Percentiles rank a stretch among this genome's conserved stretches.
phyloP scores from a whole-genome alignment of 148 eudicot genomes.

The Oxyria digyna region DNA sequence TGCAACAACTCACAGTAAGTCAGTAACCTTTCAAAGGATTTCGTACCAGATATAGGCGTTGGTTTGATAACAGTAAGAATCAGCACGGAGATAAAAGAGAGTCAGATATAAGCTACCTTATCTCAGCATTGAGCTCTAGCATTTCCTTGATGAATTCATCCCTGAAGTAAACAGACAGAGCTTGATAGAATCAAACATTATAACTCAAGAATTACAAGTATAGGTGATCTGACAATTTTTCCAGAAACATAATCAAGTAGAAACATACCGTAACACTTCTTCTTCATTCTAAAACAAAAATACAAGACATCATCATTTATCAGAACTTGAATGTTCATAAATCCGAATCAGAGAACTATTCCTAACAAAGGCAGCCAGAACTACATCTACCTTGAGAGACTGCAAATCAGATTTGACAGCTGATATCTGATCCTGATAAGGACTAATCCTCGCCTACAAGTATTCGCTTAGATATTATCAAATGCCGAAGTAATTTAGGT shows the following conservation, averaged over 20 bases:
- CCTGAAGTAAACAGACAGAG: conserved; percentile 21
- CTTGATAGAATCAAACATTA: background rate
- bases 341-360: background rate
- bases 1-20: background rate
- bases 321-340: background rate
- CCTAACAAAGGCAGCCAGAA: background rate
- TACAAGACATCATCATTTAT: background rate
- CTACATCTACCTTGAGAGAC: conserved; percentile 35
- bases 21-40: background rate
- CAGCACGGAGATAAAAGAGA: background rate
- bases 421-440: conserved; percentile 50
- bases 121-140: conserved; percentile 47
- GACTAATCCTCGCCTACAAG: conserved; percentile 42
- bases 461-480: background rate
- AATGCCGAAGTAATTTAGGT: background rate
- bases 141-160: conserved; percentile 58
- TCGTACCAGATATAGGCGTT: background rate
- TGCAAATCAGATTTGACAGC: conserved; percentile 43
- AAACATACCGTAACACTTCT: conserved; percentile 38
- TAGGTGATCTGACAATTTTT: background rate
- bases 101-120: conserved; percentile 33
- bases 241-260: too few species aligned
- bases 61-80: background rate
- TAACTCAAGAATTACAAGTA: background rate
- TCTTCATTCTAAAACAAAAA: conserved; percentile 35